Conservation (phyloP, 1,284 basidiomycete genomes). For the Cutaneotrichosporon sp. region DNA sequence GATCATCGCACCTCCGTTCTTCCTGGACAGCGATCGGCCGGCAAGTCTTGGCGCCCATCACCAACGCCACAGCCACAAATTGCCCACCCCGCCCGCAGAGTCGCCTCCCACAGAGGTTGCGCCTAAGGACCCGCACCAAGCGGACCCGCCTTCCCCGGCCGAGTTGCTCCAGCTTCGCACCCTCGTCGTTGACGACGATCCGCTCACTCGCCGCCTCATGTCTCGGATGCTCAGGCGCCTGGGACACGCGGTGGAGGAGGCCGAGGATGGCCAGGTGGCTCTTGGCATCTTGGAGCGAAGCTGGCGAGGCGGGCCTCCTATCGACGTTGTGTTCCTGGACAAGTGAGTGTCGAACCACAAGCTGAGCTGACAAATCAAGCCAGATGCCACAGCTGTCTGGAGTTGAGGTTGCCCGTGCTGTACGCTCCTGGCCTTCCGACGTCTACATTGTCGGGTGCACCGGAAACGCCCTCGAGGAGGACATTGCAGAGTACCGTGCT, state of each 20-base stretch:
- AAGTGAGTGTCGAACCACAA: slow-evolving; percentile 8
- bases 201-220: slow-evolving; percentile 78
- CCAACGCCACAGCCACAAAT: too few species aligned
- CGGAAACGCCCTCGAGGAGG: slow-evolving; percentile 66
- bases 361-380: slow-evolving; percentile 19
- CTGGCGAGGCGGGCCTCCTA: slow-evolving; percentile 1
- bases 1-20: too few species aligned
- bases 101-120: too few species aligned
- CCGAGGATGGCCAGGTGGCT: slow-evolving; percentile 81
- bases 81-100: too few species aligned
- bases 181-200: slow-evolving; percentile 44
- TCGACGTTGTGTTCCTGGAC: slow-evolving; percentile 21
- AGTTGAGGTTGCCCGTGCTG: slow-evolving; percentile 67
- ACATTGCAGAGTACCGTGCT: slow-evolving; percentile 66
- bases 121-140: too few species aligned
- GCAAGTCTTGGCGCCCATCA: too few species aligned
- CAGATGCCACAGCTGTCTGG: slow-evolving; percentile 72
- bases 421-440: slow-evolving; percentile 64
- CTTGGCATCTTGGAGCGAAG: slow-evolving; percentile 63
- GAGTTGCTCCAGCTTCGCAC: slow-evolving; percentile 25
- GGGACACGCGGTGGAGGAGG: slow-evolving; percentile 73
- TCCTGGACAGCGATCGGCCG: too few species aligned
- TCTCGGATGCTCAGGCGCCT: slow-evolving; percentile 74
- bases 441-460: slow-evolving; percentile 73
- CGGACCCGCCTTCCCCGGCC: too few species aligned